These are phyloP conservation scores for Hypoxylon sp. DNA, from an alignment of 2,329 filamentous ascomycete genomes.

Conservation along the genomic window DNA sequence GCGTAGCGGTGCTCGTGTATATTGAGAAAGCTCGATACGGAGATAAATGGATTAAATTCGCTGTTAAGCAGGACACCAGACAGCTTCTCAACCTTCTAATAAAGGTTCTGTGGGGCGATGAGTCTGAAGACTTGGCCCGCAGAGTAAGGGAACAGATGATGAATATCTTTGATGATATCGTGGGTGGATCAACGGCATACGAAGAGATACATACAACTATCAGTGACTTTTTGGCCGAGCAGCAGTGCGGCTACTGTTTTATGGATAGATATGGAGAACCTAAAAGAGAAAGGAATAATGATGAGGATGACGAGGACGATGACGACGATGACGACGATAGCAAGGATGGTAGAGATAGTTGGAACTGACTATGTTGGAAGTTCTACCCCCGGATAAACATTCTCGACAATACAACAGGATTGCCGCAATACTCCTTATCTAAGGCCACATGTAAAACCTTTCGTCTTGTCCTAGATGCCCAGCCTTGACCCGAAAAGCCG, in stretches of 20 bases:
- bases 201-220: neutral
- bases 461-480: too few relatives aligned
- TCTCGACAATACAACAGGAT: too few relatives aligned
- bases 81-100: constrained; percentile 2
- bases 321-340: neutral
- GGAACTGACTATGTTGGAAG: neutral
- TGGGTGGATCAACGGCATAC: neutral
- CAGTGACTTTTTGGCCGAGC: neutral
- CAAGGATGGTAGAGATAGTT: neutral
- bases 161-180: neutral
- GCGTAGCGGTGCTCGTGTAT: neutral
- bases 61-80: too few relatives aligned
- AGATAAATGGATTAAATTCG: too few relatives aligned
- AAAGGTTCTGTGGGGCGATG: neutral
- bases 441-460: too few relatives aligned
- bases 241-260: constrained; percentile 8
- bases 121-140: neutral
- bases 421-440: too few relatives aligned
- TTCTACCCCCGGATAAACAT: neutral
- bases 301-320: neutral
- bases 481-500: too few relatives aligned
- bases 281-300: neutral
- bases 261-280: neutral
- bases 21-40: too few relatives aligned
- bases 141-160: neutral